Conservation (phyloP, 192 early-diverging fungal genomes). For the Coemansia sp. region DNA sequence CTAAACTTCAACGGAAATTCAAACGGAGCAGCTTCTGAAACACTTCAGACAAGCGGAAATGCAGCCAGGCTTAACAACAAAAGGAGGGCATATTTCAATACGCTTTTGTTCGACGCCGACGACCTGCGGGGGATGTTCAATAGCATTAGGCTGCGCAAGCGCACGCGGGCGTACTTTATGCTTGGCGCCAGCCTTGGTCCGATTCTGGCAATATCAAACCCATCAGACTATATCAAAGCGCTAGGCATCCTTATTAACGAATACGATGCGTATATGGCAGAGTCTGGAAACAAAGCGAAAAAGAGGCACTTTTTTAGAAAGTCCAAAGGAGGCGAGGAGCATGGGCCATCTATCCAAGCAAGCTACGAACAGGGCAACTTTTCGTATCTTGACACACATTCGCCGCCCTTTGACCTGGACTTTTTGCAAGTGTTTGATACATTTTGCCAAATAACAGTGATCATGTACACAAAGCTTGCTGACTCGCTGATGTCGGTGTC, state of each 20-base stretch:
- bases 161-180: slow-evolving; percentile 63
- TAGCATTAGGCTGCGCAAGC: slow-evolving; percentile 48
- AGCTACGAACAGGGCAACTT: slow-evolving; percentile 47
- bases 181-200: slow-evolving; percentile 65
- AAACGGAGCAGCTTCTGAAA: not conserved
- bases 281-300: slow-evolving; percentile 45
- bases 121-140: slow-evolving; percentile 51
- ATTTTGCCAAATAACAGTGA: slow-evolving; percentile 61
- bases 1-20: not conserved
- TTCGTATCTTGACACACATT: slow-evolving; percentile 55
- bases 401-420: slow-evolving; percentile 64
- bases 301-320: slow-evolving; percentile 54
- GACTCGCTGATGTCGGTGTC: slow-evolving; percentile 43
- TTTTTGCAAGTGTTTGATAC: slow-evolving; percentile 70
- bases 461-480: slow-evolving; percentile 59
- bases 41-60: not conserved
- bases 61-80: slow-evolving; percentile 8
- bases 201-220: slow-evolving; percentile 63
- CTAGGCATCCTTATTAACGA: slow-evolving; percentile 62
- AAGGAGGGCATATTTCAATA: slow-evolving; percentile 50
- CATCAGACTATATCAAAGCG: slow-evolving; percentile 65
- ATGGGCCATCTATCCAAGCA: slow-evolving; percentile 24
- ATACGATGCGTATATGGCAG: slow-evolving; percentile 54
- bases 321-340: slow-evolving; percentile 45
- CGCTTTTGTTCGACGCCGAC: slow-evolving; percentile 44